Percentiles rank a stretch among this genome's conserved stretches.
These are phyloP conservation scores for Lagenaria siceraria DNA, from an alignment of 306 rosid genomes.

Conservation along the genomic window DNA sequence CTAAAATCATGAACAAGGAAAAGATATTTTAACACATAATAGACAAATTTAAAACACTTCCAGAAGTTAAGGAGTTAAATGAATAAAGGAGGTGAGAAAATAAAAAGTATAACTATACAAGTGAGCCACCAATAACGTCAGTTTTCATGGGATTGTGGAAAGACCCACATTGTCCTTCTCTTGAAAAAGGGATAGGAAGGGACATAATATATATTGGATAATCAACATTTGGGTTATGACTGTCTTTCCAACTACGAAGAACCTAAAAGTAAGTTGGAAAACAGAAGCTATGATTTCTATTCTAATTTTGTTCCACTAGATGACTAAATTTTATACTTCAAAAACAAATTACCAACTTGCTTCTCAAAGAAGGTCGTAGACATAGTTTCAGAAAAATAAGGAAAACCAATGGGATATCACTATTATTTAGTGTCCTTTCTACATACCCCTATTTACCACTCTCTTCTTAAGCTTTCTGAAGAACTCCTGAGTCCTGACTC, in stretches of 20 bases:
- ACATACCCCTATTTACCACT: not conserved
- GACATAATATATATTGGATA: not conserved
- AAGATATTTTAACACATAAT: not conserved
- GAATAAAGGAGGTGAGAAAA: not conserved
- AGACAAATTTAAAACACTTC: not conserved
- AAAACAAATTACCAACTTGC: not conserved
- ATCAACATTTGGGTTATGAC: not conserved
- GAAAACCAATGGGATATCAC: not conserved
- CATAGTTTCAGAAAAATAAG: not conserved
- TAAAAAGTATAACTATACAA: not conserved
- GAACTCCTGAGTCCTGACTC: not conserved
- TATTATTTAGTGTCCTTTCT: not conserved
- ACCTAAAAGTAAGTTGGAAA: not conserved
- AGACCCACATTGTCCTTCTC: not conserved
- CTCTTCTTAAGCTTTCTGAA: not conserved
- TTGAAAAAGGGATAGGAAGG: not conserved
- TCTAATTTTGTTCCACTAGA: not conserved
- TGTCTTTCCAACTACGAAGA: not conserved
- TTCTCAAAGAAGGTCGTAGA: not conserved
- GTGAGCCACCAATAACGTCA: not conserved
- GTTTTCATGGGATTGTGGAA: not conserved
- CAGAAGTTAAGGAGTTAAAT: not conserved
- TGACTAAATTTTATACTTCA: not conserved
- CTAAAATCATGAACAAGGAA: slow-evolving; percentile 23
- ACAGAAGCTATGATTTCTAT: not conserved